Evolutionary conservation across 331 rosid species (phyloP).

Genomic region (Pyracantha coccinea): DNA sequence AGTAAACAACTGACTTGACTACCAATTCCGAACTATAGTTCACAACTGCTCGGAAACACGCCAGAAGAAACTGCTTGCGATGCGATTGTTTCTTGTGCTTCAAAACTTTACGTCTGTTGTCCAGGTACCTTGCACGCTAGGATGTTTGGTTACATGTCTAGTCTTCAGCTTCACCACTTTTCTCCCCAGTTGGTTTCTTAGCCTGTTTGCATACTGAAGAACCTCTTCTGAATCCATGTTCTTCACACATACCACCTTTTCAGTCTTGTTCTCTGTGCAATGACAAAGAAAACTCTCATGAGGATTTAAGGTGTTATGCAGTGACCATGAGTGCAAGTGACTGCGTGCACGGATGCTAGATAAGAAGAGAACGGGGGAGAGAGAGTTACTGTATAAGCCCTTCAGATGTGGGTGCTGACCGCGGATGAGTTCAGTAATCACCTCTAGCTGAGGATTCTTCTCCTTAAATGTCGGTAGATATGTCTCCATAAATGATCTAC

Average conservation of each 20-base stretch:
- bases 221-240: constrained; percentile 78
- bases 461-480: constrained; percentile 63
- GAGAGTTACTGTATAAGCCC: constrained; percentile 64
- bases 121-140: constrained; percentile 97
- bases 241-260: constrained; percentile 73
- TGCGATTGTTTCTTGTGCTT: constrained; percentile 9
- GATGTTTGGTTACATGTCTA: constrained; percentile 71
- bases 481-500: constrained; percentile 79
- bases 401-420: constrained; percentile 92
- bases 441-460: constrained; percentile 77
- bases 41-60: background rate
- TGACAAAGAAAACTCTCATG: constrained; percentile 8
- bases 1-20: background rate
- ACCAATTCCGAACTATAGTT: background rate
- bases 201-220: constrained; percentile 49
- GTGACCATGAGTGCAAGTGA: background rate
- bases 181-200: constrained; percentile 82
- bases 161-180: constrained; percentile 87
- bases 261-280: constrained; percentile 52
- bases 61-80: background rate
- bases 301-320: background rate
- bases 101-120: constrained; percentile 55
- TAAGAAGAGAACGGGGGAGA: background rate
- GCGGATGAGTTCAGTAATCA: constrained; percentile 75
- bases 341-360: background rate